phyloP scores from a whole-genome alignment of 148 eudicot genomes.

The Amaranthus cruentus region DNA sequence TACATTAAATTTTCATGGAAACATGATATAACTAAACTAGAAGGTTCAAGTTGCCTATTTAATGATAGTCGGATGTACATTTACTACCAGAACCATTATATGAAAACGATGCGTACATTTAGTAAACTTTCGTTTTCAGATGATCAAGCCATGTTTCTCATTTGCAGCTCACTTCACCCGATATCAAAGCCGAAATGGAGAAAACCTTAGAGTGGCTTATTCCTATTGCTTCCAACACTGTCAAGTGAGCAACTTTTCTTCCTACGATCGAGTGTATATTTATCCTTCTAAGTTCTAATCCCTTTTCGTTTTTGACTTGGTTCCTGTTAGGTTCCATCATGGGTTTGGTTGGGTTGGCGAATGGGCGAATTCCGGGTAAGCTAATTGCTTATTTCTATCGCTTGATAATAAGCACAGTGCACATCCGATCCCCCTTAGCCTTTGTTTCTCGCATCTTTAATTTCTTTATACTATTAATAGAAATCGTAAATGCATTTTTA shows the following conservation, averaged over 20 bases:
- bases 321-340: constrained; percentile 64
- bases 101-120: too few relatives aligned
- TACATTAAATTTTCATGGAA: too few relatives aligned
- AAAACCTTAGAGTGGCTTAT: constrained; percentile 84
- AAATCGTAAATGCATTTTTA: constrained; percentile 15
- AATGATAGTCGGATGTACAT: too few relatives aligned
- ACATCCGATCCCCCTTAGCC: background rate
- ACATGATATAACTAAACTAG: too few relatives aligned
- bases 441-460: background rate
- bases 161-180: constrained; percentile 53
- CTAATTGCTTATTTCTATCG: constrained; percentile 12
- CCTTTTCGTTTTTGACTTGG: background rate
- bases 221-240: constrained; percentile 73
- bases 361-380: constrained; percentile 89
- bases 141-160: constrained; percentile 11
- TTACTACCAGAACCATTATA: too few relatives aligned
- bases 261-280: background rate
- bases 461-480: background rate
- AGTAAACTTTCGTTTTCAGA: background rate
- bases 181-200: constrained; percentile 86
- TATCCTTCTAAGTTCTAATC: constrained; percentile 13
- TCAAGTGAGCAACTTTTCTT: constrained; percentile 48
- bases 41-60: too few relatives aligned
- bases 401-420: background rate
- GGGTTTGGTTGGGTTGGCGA: constrained; percentile 99